Evolutionary conservation across 1,284 basidiomycete genomes (phyloP), one percentile per base, ranked within the genome.

Genomic region (Ganoderma leucocontextum): DNA sequence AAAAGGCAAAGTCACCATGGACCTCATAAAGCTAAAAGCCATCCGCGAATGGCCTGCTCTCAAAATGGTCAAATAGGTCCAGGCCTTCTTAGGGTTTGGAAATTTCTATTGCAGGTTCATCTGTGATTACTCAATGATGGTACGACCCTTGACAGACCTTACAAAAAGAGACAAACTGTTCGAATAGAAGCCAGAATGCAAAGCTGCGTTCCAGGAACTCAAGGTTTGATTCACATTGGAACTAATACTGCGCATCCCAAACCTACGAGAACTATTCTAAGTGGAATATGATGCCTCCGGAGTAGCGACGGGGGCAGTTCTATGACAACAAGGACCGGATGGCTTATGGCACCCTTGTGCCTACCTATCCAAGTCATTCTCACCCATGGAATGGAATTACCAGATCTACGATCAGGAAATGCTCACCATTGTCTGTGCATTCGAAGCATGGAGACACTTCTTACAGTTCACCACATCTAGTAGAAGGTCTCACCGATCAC

Each of bases 381-480:
- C n/a, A n/a, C n/a, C n/a, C n/a, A n/a, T n/a, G n/a, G n/a, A n/a
- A n/a, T n/a, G 75, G 7, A 87, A 87, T 69, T 87, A 86, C 72
- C 77, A 81, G n/a, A 82, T 84, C 42, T 80, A 85, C 71, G 82
- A 89, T 71, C 78, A 81, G 64, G 85, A 89, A 76, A 63, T 88
- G 17, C 53, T 86, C 0, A 80, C 81, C 0, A 80, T 85, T 25
- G 78, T 83, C 7, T 12, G 68, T 17, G 70, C 77, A 0, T 67
- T 83, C 15, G 71, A 78, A 15, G 67, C 74, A 49, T 84, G 80
- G 81, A 62, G 75, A 15, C 77, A 78, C 33, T 76, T 75, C 35
- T 70, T 80, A 0, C 65, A 73, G 77, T 33, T 38, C 62, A 41
- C 47, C 35, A 41, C 47, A 53, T 39, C 49, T 19, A 12, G 17